Evolutionary conservation across 163 green algal genomes (phyloP).

Genomic region (Trebouxia gelatinosa): DNA sequence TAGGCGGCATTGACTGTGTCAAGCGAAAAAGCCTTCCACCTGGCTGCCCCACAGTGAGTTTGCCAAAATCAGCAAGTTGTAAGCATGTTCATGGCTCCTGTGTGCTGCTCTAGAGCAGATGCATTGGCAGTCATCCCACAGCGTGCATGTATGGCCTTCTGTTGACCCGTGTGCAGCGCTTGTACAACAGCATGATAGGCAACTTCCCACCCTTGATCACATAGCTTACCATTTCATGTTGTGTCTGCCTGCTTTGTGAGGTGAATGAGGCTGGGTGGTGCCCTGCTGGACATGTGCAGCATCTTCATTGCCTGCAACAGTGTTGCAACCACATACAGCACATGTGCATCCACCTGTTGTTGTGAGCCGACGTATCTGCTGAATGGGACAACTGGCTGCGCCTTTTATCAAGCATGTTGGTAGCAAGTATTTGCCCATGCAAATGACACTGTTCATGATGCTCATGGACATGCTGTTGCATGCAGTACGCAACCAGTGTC

Average conservation of each 20-base stretch:
- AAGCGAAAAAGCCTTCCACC: background rate
- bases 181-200: background rate
- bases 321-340: background rate
- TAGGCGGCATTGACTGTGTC: constrained; percentile 41
- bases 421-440: background rate
- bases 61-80: background rate
- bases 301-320: background rate
- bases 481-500: constrained; percentile 46
- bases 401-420: background rate
- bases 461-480: background rate
- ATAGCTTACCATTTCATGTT: background rate
- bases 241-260: no score
- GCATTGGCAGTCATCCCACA: no score
- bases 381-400: no score
- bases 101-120: no score
- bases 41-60: background rate
- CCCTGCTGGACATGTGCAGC: no score
- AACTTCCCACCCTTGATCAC: background rate
- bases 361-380: background rate
- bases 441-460: background rate
- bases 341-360: background rate
- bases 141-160: no score
- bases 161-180: background rate
- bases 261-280: no score
- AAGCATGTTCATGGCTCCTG: background rate